Percentiles rank a stretch among this genome's conserved stretches.
phyloP scores from a whole-genome alignment of 2,329 filamentous ascomycete genomes.

The Geoglossum cookeanum region DNA sequence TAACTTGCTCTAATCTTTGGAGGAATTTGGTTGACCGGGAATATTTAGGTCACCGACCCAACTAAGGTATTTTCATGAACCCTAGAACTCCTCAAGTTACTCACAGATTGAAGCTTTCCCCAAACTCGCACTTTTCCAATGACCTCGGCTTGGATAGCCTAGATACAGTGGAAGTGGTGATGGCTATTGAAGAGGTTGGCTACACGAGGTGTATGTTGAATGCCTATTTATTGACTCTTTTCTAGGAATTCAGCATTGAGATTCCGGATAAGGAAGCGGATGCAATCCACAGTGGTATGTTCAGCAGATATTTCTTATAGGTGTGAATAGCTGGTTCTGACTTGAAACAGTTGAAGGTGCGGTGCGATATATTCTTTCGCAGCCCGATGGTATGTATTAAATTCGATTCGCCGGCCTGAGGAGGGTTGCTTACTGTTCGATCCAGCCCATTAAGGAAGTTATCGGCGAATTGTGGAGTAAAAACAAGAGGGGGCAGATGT shows the following conservation, averaged over 20 bases:
- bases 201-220: not conserved
- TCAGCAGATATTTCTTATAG: not conserved
- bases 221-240: conserved; percentile 10
- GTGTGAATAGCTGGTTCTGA: conserved; percentile 4
- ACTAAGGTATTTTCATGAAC: conserved; percentile 30
- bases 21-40: not conserved
- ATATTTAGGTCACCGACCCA: conserved; percentile 26
- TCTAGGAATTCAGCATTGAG: conserved; percentile 71
- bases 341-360: conserved; percentile 61
- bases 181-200: conserved; percentile 94
- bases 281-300: conserved; percentile 76
- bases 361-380: conserved; percentile 79
- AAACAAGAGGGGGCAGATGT: not conserved
- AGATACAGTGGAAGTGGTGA: conserved; percentile 97
- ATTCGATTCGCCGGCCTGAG: conserved; percentile 9
- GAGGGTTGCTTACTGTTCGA: not conserved
- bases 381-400: conserved; percentile 64
- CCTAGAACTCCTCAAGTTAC: conserved; percentile 5
- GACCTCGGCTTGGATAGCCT: conserved; percentile 93
- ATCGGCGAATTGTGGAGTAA: not conserved
- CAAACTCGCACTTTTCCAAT: conserved; percentile 79
- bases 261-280: conserved; percentile 96
- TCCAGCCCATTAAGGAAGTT: not conserved
- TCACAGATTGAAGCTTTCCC: conserved; percentile 45
- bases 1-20: not conserved